Evolutionary conservation across 257 asterid species (phyloP).

Genomic region (Nicotiana tabacum): DNA sequence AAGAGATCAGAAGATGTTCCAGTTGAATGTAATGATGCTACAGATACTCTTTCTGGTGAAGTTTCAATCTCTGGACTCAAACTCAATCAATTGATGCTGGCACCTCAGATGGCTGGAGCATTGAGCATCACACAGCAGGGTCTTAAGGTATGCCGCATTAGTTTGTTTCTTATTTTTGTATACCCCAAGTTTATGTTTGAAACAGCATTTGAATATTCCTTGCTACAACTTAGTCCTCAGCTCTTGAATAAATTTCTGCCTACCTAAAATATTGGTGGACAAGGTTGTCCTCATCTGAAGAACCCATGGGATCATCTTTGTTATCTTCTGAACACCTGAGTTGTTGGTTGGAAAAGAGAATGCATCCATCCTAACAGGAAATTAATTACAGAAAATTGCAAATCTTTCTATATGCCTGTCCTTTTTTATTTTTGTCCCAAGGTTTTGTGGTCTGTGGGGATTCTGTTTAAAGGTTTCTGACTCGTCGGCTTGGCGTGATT

Average conservation of each 20-base stretch:
- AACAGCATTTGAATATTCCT: slow-evolving; percentile 12
- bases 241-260: background rate
- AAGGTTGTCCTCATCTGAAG: background rate
- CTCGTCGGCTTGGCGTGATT: background rate
- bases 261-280: background rate
- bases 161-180: background rate
- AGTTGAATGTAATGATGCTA: slow-evolving; percentile 31
- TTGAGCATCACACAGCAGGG: slow-evolving; percentile 66
- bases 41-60: slow-evolving; percentile 75
- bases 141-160: slow-evolving; percentile 59
- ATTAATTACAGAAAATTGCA: background rate
- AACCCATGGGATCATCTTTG: background rate
- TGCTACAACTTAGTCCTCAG: background rate
- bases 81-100: slow-evolving; percentile 95
- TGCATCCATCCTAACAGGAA: background rate
- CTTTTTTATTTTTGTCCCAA: background rate
- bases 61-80: slow-evolving; percentile 85
- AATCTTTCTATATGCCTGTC: background rate
- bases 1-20: slow-evolving; percentile 23
- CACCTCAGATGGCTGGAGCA: slow-evolving; percentile 94
- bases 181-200: slow-evolving; percentile 15
- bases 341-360: background rate
- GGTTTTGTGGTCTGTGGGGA: background rate
- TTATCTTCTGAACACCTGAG: background rate
- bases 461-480: background rate